A percentile compares a stretch with the other conserved stretches of the same genome.
phyloP scores from a whole-genome alignment of 2,329 filamentous ascomycete species.

The Fusarium duplospermum region DNA sequence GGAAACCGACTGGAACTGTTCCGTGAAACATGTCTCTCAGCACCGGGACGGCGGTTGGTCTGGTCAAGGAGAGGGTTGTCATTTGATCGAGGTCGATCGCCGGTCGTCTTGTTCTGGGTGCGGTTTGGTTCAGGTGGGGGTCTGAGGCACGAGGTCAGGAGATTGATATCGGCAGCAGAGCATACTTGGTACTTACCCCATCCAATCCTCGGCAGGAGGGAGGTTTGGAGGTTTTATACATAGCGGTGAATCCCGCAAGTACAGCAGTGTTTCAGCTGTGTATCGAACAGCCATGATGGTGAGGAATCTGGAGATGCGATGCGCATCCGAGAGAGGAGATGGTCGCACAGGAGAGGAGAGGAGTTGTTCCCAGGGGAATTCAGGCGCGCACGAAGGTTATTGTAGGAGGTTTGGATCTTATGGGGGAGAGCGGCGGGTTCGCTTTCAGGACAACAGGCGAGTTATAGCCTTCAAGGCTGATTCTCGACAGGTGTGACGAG shows the following conservation, averaged over 20 bases:
- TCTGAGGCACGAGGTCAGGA: slow-evolving; percentile 47
- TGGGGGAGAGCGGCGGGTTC: not conserved
- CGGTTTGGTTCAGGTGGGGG: slow-evolving; percentile 59
- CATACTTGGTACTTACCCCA: slow-evolving; percentile 74
- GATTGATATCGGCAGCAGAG: slow-evolving; percentile 22
- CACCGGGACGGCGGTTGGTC: slow-evolving; percentile 62
- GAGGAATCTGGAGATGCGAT: slow-evolving; percentile 46
- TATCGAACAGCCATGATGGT: slow-evolving; percentile 75
- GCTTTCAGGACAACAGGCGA: not conserved
- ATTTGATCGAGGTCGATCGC: slow-evolving; percentile 58
- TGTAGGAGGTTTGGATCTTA: not conserved
- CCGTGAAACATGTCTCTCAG: slow-evolving; percentile 66
- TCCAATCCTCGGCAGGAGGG: slow-evolving; percentile 92
- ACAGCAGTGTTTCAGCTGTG: slow-evolving; percentile 78
- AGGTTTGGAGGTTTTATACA: slow-evolving; percentile 83
- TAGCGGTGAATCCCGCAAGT: slow-evolving; percentile 83
- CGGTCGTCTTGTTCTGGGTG: slow-evolving; percentile 56
- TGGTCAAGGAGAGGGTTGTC: slow-evolving; percentile 61
- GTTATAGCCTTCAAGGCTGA: not conserved
- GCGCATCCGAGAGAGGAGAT: slow-evolving; percentile 51
- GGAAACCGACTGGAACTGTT: slow-evolving; percentile 66
- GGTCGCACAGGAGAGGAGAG: slow-evolving; percentile 30
- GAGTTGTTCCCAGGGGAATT: not conserved
- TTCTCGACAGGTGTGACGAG: slow-evolving; percentile 14
- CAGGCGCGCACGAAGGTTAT: not conserved